These are phyloP conservation scores for Alternaria postmessia DNA, from an alignment of 2,329 filamentous ascomycete species.

Conservation along the genomic window DNA sequence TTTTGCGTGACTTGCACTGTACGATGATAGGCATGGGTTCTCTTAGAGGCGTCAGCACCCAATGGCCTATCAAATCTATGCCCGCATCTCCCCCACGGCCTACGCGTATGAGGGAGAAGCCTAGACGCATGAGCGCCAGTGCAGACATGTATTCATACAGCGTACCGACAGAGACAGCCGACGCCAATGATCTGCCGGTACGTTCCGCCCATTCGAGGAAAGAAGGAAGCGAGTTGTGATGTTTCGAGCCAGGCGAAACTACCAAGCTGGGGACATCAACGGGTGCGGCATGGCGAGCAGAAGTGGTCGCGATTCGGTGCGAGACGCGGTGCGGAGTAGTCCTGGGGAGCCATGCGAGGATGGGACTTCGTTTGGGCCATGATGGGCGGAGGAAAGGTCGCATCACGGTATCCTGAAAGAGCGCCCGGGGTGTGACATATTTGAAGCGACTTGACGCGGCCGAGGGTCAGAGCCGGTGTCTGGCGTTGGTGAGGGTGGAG, in stretches of 20 bases:
- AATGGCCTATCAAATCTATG: conserved; percentile 77
- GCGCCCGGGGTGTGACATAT: conserved; percentile 28
- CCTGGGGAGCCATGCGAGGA: conserved; percentile 34
- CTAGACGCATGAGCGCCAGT: conserved; percentile 63
- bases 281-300: conserved; percentile 31
- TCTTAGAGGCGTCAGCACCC: conserved; percentile 60
- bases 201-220: conserved; percentile 71
- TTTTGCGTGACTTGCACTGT: conserved; percentile 74
- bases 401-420: conserved; percentile 33
- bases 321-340: conserved; percentile 34
- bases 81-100: conserved; percentile 74
- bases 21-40: conserved; percentile 57
- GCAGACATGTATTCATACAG: conserved; percentile 78
- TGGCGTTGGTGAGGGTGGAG: conserved; percentile 4
- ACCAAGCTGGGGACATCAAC: conserved; percentile 39
- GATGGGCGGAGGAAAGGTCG: conserved; percentile 32
- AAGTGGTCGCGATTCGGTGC: conserved; percentile 40
- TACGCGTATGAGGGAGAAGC: conserved; percentile 70
- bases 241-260: conserved; percentile 41
- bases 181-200: conserved; percentile 62
- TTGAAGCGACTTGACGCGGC: conserved; percentile 20
- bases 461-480: neutral
- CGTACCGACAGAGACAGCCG: conserved; percentile 74
- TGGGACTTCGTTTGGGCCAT: conserved; percentile 29
- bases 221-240: conserved; percentile 70